A percentile compares a stretch with the other conserved stretches of the same genome.
phyloP scores from a whole-genome alignment of 1,139 yeast species.

The Hyphopichia khmerensis region DNA sequence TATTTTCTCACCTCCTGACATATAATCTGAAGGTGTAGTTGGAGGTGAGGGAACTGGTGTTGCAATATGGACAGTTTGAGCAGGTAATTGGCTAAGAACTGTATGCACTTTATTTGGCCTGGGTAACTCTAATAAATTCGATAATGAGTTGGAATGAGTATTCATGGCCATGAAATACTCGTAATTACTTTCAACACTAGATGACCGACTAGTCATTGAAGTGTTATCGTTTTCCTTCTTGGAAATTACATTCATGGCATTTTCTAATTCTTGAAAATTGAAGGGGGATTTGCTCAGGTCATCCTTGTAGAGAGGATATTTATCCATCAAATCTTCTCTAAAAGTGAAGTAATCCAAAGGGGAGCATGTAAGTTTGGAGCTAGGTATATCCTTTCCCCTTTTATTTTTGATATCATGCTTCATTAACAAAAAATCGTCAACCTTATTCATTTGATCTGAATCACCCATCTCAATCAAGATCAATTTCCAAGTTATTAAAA shows the following conservation, averaged over 20 bases:
- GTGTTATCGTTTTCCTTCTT: constrained; percentile 1
- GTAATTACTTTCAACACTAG: constrained; percentile 20
- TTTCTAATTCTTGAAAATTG: constrained; percentile 18
- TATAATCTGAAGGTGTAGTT: constrained; percentile 55
- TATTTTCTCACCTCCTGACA: constrained; percentile 61
- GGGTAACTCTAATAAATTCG: constrained; percentile 61
- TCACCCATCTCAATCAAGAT: constrained; percentile 69
- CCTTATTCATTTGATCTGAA: constrained; percentile 33
- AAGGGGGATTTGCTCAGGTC: constrained; percentile 13
- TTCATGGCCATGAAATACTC: constrained; percentile 43
- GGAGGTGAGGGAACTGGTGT: constrained; percentile 92
- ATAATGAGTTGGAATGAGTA: constrained; percentile 48
- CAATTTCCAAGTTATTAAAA: constrained; percentile 58
- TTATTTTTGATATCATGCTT: constrained; percentile 42
- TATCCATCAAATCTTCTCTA: constrained; percentile 67
- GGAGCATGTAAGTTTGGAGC: constrained; percentile 50
- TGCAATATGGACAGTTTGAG: constrained; percentile 72
- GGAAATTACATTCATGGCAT: constrained; percentile 7
- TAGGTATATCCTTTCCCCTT: constrained; percentile 15
- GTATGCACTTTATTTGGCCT: constrained; percentile 56
- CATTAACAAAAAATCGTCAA: constrained; percentile 51
- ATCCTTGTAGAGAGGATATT: constrained; percentile 64
- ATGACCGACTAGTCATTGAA: constrained; percentile 2
- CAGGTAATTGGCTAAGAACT: constrained; percentile 54
- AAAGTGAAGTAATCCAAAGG: constrained; percentile 81